Conservation (phyloP, 345 rosid genomes). For the Hevea brasiliensis region DNA sequence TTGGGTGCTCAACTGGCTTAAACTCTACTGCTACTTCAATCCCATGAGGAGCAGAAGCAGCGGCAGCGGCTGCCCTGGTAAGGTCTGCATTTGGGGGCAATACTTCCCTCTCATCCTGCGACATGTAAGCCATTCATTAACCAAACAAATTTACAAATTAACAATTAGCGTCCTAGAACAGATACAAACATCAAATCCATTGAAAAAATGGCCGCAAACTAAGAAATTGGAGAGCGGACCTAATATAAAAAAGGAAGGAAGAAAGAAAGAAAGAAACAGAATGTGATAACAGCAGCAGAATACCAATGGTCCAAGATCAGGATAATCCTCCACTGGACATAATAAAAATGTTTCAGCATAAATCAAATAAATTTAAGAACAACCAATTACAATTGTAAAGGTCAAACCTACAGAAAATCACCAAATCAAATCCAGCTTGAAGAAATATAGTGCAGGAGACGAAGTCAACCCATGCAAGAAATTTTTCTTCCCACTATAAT, state of each 20-base stretch:
- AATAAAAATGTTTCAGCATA: background rate
- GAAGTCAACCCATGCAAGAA: background rate
- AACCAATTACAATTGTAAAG: background rate
- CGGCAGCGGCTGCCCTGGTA: conserved; percentile 31
- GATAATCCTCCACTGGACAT: background rate
- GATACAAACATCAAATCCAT: background rate
- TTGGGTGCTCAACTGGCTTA: conserved; percentile 92
- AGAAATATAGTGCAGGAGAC: too few relatives aligned
- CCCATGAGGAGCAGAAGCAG: conserved; percentile 67
- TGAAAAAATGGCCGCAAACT: background rate
- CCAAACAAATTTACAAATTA: background rate
- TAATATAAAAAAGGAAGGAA: too few relatives aligned
- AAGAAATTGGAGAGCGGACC: background rate
- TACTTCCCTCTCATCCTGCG: conserved; percentile 68
- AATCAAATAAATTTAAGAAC: background rate
- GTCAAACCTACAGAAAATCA: background rate
- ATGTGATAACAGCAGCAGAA: too few relatives aligned
- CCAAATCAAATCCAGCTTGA: conserved; percentile 2
- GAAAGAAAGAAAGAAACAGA: too few relatives aligned
- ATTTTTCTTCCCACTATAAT: background rate
- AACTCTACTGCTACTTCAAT: conserved; percentile 79
- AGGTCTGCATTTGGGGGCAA: conserved; percentile 56
- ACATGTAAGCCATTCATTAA: conserved; percentile 14
- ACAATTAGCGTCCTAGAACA: background rate
- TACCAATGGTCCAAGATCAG: background rate